Conservation (phyloP, 2,329 filamentous ascomycete genomes). For the Alternaria sp. region DNA sequence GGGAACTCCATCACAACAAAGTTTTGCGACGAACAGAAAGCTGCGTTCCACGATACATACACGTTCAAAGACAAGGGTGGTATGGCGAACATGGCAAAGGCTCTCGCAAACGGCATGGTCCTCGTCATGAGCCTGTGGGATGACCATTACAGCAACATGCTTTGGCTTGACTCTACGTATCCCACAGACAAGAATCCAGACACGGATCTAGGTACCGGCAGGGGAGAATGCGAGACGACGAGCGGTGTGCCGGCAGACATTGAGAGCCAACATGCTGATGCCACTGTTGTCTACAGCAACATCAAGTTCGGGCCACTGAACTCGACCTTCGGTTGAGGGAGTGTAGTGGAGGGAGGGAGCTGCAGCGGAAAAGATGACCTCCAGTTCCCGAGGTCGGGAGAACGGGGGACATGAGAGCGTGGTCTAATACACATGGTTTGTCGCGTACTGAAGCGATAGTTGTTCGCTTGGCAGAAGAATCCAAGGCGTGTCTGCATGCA, state of each 20-base stretch:
- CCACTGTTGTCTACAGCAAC: constrained; percentile 35
- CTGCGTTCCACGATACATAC: constrained; percentile 45
- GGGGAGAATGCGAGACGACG: constrained; percentile 35
- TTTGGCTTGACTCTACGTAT: constrained; percentile 74
- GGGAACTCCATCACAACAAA: constrained; percentile 40
- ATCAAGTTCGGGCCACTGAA: constrained; percentile 42
- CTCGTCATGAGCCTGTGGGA: constrained; percentile 68
- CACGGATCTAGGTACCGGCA: constrained; percentile 34
- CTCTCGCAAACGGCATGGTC: constrained; percentile 64
- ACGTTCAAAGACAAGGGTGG: constrained; percentile 64
- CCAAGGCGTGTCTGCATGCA: background rate
- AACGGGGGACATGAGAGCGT: background rate
- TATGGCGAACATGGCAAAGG: constrained; percentile 60
- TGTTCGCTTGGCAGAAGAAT: background rate
- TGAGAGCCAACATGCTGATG: constrained; percentile 25
- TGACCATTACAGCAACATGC: constrained; percentile 71
- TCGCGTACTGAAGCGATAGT: background rate
- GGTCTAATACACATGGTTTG: background rate
- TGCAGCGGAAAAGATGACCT: background rate
- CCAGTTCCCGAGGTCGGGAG: background rate
- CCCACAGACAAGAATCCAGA: constrained; percentile 52
- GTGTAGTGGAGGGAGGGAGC: background rate
- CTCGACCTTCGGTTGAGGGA: constrained; percentile 29
- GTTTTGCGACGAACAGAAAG: constrained; percentile 39
- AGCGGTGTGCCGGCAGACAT: constrained; percentile 41